These are phyloP conservation scores for Xylariaceae sp. DNA, from an alignment of 2,329 filamentous ascomycete species.

Conservation along the genomic window DNA sequence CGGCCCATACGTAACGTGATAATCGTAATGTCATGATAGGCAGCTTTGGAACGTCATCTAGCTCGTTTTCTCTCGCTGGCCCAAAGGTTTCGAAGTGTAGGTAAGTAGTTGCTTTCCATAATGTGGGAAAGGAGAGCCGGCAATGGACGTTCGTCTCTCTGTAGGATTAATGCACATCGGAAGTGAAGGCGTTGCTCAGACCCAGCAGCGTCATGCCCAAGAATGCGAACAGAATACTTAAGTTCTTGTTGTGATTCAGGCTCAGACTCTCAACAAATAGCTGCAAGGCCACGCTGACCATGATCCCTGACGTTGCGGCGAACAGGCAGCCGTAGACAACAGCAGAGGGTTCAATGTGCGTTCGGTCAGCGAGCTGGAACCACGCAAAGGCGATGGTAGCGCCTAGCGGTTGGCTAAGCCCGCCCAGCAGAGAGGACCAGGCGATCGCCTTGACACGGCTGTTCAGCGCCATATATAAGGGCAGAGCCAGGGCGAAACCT, in stretches of 20 bases:
- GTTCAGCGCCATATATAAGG: constrained; percentile 83
- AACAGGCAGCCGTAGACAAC: constrained; percentile 77
- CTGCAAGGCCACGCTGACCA: constrained; percentile 88
- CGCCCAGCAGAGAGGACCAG: constrained; percentile 78
- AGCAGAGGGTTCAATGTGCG: constrained; percentile 45
- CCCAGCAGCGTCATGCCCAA: constrained; percentile 84
- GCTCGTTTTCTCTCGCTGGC: not conserved
- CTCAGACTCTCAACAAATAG: constrained; percentile 82
- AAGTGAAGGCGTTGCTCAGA: constrained; percentile 77
- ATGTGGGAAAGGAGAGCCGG: too few species aligned
- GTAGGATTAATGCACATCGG: constrained; percentile 37
- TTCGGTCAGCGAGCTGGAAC: constrained; percentile 64
- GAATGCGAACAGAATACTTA: constrained; percentile 78
- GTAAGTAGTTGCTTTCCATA: too few species aligned
- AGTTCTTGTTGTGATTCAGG: constrained; percentile 69
- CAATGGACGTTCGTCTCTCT: not conserved
- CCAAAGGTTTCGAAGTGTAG: too few species aligned
- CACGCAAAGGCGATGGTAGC: constrained; percentile 79
- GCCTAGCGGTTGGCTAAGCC: constrained; percentile 79
- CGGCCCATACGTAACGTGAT: constrained; percentile 1
- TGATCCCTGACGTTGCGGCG: constrained; percentile 84
- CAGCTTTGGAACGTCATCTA: constrained; percentile 5
- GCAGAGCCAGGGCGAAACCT: constrained; percentile 89
- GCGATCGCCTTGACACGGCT: constrained; percentile 76
- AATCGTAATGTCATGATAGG: constrained; percentile 2